Evolutionary conservation across 768 basidiomycete genomes (phyloP).

Genomic region (Mycena filopes): DNA sequence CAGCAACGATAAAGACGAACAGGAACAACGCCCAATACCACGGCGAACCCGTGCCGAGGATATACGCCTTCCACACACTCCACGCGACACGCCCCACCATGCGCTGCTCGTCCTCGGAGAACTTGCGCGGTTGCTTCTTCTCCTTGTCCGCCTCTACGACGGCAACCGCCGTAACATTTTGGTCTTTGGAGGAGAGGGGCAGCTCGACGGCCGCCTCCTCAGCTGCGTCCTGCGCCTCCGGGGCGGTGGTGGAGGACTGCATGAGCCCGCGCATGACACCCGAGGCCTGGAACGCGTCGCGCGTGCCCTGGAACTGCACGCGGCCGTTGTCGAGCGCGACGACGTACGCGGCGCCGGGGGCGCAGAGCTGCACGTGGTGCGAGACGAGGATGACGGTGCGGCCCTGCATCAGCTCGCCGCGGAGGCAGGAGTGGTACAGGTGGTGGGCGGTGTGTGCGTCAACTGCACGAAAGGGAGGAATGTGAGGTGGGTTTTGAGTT

Average conservation of each 20-base stretch:
- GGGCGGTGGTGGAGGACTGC: constrained; percentile 57
- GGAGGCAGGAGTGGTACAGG: constrained; percentile 76
- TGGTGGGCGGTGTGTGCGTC: constrained; percentile 7
- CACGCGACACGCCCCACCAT: constrained; percentile 75
- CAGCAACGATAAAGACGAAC: constrained; percentile 61
- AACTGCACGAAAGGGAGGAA: neutral
- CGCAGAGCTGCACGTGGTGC: constrained; percentile 91
- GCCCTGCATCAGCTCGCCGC: constrained; percentile 82
- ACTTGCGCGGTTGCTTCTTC: constrained; percentile 78
- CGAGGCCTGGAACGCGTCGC: constrained; percentile 70
- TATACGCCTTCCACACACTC: constrained; percentile 72
- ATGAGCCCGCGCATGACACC: constrained; percentile 74
- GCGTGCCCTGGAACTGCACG: constrained; percentile 75
- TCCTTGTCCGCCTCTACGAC: constrained; percentile 39
- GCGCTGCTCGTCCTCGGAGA: constrained; percentile 86
- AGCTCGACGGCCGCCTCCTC: constrained; percentile 41
- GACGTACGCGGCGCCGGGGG: constrained; percentile 81
- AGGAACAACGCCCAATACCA: constrained; percentile 69
- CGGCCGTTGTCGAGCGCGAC: constrained; percentile 85
- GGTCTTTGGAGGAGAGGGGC: neutral
- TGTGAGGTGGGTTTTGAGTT: no score
- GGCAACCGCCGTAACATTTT: neutral
- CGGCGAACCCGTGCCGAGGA: constrained; percentile 58
- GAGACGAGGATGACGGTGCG: constrained; percentile 93
- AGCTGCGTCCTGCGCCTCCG: constrained; percentile 45